phyloP scores from a whole-genome alignment of 1,284 basidiomycete genomes.

The Trametes polyzona region DNA sequence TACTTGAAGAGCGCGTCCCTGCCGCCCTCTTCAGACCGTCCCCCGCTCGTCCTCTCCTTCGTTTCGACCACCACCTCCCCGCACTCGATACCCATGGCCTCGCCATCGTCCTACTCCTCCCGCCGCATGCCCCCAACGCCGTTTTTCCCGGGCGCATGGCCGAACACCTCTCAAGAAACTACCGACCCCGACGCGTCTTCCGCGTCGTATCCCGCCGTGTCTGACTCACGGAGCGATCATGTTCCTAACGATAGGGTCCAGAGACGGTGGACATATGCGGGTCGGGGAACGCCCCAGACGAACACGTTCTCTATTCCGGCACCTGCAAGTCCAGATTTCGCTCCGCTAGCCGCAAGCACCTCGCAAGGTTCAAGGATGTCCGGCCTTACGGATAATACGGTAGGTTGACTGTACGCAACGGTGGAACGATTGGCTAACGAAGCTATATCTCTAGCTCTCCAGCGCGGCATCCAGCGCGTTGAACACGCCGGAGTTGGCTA shows the following conservation, averaged over 20 bases:
- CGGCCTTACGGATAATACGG: conserved; percentile 23
- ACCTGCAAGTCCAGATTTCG: conserved; percentile 14
- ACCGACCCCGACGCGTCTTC: conserved; percentile 17
- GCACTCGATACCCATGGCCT: conserved; percentile 21
- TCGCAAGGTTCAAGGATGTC: conserved; percentile 23
- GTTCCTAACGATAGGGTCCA: conserved; percentile 2
- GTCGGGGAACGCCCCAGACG: background rate
- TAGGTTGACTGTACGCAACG: background rate
- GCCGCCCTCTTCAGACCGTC: background rate
- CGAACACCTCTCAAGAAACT: conserved; percentile 23
- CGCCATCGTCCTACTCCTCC: conserved; percentile 21
- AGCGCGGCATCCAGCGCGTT: conserved; percentile 19
- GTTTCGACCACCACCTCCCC: conserved; percentile 12
- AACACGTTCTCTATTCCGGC: background rate
- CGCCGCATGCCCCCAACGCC: conserved; percentile 29
- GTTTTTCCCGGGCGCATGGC: conserved; percentile 37
- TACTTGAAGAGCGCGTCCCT: conserved; percentile 9
- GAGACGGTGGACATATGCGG: conserved; percentile 21
- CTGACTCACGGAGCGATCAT: background rate
- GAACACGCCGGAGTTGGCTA: conserved; percentile 20
- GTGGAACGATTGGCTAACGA: too few species aligned
- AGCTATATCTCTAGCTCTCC: conserved; percentile 3
- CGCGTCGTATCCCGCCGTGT: conserved; percentile 5
- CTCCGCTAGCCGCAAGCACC: conserved; percentile 15
- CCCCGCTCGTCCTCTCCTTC: background rate